Evolutionary conservation across 2,329 filamentous ascomycete species (phyloP).

Genomic region (Pseudogymnoascus verrucosus): DNA sequence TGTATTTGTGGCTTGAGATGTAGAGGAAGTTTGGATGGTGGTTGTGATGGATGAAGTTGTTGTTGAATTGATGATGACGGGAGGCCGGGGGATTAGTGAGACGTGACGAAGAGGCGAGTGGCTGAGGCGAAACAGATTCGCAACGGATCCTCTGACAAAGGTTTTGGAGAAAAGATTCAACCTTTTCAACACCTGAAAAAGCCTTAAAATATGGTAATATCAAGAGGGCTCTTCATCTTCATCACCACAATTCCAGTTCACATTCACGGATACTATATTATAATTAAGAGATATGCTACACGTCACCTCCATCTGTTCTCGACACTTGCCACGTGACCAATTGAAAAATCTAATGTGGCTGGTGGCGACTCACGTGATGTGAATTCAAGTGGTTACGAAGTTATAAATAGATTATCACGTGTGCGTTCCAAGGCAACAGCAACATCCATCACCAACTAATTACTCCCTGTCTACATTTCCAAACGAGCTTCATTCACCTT

Average conservation of each 20-base stretch:
- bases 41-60: not conserved
- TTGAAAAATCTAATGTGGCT: not conserved
- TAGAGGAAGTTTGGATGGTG: constrained; percentile 19
- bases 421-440: not conserved
- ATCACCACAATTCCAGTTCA: not conserved
- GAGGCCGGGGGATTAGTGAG: not conserved
- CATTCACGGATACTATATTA: not conserved
- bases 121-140: constrained; percentile 9
- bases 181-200: not conserved
- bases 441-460: not conserved
- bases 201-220: too few relatives aligned
- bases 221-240: not conserved
- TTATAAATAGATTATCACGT: not conserved
- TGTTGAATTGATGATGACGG: not conserved
- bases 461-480: not conserved
- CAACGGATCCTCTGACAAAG: constrained; percentile 1
- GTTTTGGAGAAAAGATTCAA: not conserved
- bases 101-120: constrained; percentile 3
- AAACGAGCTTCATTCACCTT: not conserved
- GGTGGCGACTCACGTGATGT: not conserved
- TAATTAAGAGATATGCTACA: not conserved
- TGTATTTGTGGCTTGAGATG: not conserved
- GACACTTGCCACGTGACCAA: not conserved
- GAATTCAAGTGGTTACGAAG: too few relatives aligned
- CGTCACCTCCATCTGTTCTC: not conserved